Evolutionary conservation across 768 basidiomycete genomes (phyloP).

Genomic region (Hygrophorus pudorinus): DNA sequence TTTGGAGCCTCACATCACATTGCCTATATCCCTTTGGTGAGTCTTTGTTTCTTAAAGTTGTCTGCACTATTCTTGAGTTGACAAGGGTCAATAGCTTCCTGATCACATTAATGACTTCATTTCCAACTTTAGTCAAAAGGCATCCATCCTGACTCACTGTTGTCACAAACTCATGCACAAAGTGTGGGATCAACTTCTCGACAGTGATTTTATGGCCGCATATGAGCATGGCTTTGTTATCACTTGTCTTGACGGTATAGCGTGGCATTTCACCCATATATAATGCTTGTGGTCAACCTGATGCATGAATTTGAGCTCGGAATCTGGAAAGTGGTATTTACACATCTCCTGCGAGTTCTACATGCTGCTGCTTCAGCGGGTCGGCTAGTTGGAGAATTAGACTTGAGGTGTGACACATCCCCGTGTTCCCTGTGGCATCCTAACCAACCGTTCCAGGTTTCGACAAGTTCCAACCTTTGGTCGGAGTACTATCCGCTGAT

Average conservation of each 20-base stretch:
- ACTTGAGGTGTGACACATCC: constrained; percentile 9
- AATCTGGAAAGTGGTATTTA: constrained; percentile 2
- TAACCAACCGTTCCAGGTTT: constrained; percentile 14
- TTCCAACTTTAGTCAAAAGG: background rate
- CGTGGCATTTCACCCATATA: constrained; percentile 9
- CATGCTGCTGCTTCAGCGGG: constrained; percentile 1
- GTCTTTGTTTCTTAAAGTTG: constrained; percentile 1
- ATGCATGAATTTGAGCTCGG: too few relatives aligned
- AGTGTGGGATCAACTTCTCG: constrained; percentile 3
- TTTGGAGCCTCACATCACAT: constrained; percentile 25
- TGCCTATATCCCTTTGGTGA: constrained; percentile 29
- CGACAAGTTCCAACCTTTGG: too few relatives aligned
- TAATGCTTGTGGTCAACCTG: constrained; percentile 4
- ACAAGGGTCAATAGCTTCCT: background rate
- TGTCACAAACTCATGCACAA: constrained; percentile 5
- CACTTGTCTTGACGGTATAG: constrained; percentile 1
- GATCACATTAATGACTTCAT: constrained; percentile 6
- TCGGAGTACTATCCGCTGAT: too few relatives aligned
- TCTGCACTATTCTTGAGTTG: too few relatives aligned
- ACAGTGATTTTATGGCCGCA: constrained; percentile 2
- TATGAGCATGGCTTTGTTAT: constrained; percentile 4
- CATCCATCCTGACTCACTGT: constrained; percentile 2
- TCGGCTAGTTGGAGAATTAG: constrained; percentile 11
- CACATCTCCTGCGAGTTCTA: constrained; percentile 3
- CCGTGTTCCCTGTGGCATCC: background rate